Percentiles rank a stretch among this genome's conserved stretches.
phyloP scores from a whole-genome alignment of 306 rosid species.

The Cercis canadensis region DNA sequence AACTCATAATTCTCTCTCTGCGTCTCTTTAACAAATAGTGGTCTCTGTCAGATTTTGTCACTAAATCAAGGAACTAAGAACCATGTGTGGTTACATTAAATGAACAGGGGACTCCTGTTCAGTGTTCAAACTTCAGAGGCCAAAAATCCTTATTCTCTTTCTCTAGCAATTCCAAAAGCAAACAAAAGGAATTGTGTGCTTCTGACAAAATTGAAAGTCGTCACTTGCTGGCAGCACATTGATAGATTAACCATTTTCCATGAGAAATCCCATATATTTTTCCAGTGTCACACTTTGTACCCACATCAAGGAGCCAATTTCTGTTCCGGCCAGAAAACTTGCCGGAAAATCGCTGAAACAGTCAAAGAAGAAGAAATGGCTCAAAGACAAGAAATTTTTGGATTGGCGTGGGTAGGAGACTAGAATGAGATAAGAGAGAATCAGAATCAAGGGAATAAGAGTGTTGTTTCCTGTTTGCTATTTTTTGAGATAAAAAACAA shows the following conservation, averaged over 20 bases:
- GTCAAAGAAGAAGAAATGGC: slow-evolving; percentile 39
- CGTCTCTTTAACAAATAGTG: slow-evolving; percentile 44
- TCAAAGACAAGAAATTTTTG: slow-evolving; percentile 30
- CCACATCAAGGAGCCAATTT: neutral
- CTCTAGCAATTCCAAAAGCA: slow-evolving; percentile 24
- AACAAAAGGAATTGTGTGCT: slow-evolving; percentile 14
- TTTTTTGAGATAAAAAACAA: slow-evolving; percentile 48
- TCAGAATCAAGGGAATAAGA: slow-evolving; percentile 40
- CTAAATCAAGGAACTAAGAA: slow-evolving; percentile 41
- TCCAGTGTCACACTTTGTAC: no score
- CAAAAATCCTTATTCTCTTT: slow-evolving; percentile 21
- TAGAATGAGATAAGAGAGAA: slow-evolving; percentile 45
- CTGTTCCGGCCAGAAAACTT: slow-evolving; percentile 35
- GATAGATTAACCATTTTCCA: slow-evolving; percentile 1
- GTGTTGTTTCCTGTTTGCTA: slow-evolving; percentile 48
- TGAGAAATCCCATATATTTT: slow-evolving; percentile 2
- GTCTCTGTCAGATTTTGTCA: slow-evolving; percentile 49
- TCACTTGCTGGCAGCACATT: slow-evolving; percentile 31
- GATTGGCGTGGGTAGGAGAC: slow-evolving; percentile 14
- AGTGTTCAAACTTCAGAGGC: neutral
- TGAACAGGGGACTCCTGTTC: slow-evolving; percentile 31
- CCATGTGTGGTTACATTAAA: slow-evolving; percentile 33
- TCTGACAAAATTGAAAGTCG: slow-evolving; percentile 21
- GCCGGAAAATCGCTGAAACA: slow-evolving; percentile 36
- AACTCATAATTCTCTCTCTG: slow-evolving; percentile 3